phyloP scores from a whole-genome alignment of 148 eudicot species.

The Vaccinium darrowii region DNA sequence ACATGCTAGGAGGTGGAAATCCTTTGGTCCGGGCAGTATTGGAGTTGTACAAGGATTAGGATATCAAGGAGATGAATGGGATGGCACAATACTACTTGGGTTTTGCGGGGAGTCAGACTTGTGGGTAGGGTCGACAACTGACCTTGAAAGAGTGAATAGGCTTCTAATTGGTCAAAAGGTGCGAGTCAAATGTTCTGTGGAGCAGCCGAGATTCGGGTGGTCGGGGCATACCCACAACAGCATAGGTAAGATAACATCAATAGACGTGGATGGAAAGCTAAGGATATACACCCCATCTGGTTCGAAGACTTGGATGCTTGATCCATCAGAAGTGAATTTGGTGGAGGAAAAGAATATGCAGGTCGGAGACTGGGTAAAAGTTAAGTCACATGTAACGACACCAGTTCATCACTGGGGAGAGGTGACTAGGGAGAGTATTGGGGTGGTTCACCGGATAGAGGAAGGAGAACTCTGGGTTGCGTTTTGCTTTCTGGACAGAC shows the following conservation, averaged over 20 bases:
- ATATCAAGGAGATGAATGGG: conserved; percentile 61
- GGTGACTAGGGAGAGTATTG: conserved; percentile 66
- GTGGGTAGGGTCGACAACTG: conserved; percentile 61
- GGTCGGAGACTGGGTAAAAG: conserved; percentile 82
- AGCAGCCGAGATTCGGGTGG: conserved; percentile 97
- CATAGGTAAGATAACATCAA: conserved; percentile 63
- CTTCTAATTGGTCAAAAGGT: conserved; percentile 68
- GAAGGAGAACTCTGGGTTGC: conserved; percentile 84
- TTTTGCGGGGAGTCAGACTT: conserved; percentile 81
- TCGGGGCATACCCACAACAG: conserved; percentile 79
- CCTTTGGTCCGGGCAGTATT: conserved; percentile 63
- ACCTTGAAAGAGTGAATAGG: conserved; percentile 54
- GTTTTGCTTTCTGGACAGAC: conserved; percentile 76
- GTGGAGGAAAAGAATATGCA: conserved; percentile 58
- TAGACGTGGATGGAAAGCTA: conserved; percentile 85
- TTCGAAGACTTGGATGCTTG: conserved; percentile 81
- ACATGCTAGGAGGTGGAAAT: conserved; percentile 59
- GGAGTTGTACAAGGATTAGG: conserved; percentile 86
- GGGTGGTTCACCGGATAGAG: conserved; percentile 85
- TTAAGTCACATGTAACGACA: conserved; percentile 42
- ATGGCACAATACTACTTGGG: conserved; percentile 57
- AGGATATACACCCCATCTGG: conserved; percentile 82
- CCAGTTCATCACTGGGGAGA: conserved; percentile 94
- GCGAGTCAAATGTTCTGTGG: conserved; percentile 49
- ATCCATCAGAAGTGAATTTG: conserved; percentile 79